Percentiles rank a stretch among this genome's conserved stretches.
Conservation (phyloP, 2,329 filamentous ascomycete genomes). For the Thelonectria rubi region DNA sequence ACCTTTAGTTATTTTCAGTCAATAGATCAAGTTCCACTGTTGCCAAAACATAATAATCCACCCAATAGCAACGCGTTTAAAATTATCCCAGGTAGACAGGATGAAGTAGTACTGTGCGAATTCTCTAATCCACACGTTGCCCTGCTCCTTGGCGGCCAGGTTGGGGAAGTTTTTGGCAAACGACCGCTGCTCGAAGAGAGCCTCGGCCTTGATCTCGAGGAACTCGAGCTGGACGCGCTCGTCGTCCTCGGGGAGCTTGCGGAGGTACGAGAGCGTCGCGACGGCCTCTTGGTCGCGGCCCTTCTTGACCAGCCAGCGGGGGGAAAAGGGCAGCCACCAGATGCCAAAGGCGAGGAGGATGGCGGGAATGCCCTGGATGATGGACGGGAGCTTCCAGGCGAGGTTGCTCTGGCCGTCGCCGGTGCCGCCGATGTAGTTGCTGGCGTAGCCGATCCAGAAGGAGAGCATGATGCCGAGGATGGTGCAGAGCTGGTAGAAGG, state of each 20-base stretch:
- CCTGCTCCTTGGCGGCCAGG: conserved; percentile 51
- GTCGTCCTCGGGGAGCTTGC: conserved; percentile 68
- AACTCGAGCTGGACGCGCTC: conserved; percentile 78
- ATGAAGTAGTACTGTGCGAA: conserved; percentile 58
- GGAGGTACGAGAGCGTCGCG: conserved; percentile 65
- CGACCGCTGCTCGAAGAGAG: conserved; percentile 77
- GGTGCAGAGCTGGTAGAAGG: conserved; percentile 65
- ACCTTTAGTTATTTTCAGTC: too few relatives aligned
- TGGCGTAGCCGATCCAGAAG: conserved; percentile 58
- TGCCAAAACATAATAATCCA: conserved; percentile 71
- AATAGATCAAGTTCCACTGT: too few relatives aligned
- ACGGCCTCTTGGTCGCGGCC: conserved; percentile 73
- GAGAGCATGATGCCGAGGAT: conserved; percentile 56
- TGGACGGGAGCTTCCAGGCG: conserved; percentile 55
- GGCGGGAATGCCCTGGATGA: conserved; percentile 55
- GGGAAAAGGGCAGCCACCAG: conserved; percentile 82
- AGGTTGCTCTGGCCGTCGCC: conserved; percentile 54
- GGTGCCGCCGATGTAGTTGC: conserved; percentile 58
- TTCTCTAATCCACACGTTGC: conserved; percentile 54
- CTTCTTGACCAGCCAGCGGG: conserved; percentile 79
- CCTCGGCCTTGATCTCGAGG: conserved; percentile 84
- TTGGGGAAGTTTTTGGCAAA: conserved; percentile 67
- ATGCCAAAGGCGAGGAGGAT: conserved; percentile 72
- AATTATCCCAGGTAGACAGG: conserved; percentile 54
- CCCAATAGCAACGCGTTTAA: conserved; percentile 71